Percentiles rank a stretch among this genome's conserved stretches.
Evolutionary conservation across 2,329 filamentous ascomycete genomes (phyloP).

Genomic region (Trichocomaceae sp.): DNA sequence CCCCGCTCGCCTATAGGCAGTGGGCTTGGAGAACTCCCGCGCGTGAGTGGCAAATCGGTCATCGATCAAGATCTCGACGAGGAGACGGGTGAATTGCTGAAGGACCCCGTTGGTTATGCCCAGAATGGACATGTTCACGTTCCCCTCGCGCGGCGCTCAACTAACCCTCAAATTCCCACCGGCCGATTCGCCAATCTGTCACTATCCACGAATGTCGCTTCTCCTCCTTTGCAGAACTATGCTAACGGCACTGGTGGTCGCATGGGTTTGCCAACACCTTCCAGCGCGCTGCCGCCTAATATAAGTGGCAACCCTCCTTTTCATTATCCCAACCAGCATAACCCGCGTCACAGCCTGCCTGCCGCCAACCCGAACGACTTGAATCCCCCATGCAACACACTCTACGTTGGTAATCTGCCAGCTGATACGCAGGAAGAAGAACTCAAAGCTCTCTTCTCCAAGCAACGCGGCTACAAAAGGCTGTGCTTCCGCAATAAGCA

Average conservation of each 20-base stretch:
- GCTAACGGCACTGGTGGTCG: slow-evolving; percentile 44
- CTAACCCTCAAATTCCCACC: slow-evolving; percentile 65
- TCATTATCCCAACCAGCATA: slow-evolving; percentile 52
- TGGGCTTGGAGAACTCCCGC: slow-evolving; percentile 46
- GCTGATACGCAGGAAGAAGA: slow-evolving; percentile 92
- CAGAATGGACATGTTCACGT: slow-evolving; percentile 54
- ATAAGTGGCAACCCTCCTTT: slow-evolving; percentile 47
- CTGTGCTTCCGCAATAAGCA: slow-evolving; percentile 92
- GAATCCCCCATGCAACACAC: slow-evolving; percentile 94
- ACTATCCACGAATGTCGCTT: slow-evolving; percentile 59
- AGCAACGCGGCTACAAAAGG: slow-evolving; percentile 89
- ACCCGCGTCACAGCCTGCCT: slow-evolving; percentile 63
- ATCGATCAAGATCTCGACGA: slow-evolving; percentile 60
- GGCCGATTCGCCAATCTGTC: slow-evolving; percentile 63
- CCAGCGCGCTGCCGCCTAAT: slow-evolving; percentile 52
- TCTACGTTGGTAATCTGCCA: slow-evolving; percentile 96
- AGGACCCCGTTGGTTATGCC: slow-evolving; percentile 60
- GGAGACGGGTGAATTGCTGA: slow-evolving; percentile 56
- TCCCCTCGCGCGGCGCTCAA: slow-evolving; percentile 55
- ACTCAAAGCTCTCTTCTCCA: slow-evolving; percentile 85
- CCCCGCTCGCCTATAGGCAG: slow-evolving; percentile 55
- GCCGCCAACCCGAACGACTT: slow-evolving; percentile 91
- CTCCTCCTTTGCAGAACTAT: slow-evolving; percentile 51
- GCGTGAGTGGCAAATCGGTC: slow-evolving; percentile 54
- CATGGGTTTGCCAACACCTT: slow-evolving; percentile 46